phyloP scores from a whole-genome alignment of 768 basidiomycete genomes.

The Termitomyces sp. region DNA sequence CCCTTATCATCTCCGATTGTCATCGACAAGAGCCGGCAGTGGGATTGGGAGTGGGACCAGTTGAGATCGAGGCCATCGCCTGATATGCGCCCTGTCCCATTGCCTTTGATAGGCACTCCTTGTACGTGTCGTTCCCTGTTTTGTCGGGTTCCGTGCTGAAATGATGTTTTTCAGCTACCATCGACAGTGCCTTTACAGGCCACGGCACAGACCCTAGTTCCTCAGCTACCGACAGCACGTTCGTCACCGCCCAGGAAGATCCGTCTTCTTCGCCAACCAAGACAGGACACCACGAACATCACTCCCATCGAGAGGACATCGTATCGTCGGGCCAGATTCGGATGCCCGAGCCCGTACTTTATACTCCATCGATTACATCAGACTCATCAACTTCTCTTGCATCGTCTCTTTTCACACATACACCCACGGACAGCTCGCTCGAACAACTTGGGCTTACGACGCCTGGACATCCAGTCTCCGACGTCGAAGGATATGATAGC shows the following conservation, averaged over 20 bases:
- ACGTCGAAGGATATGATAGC: conserved; percentile 33
- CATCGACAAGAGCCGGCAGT: conserved; percentile 10
- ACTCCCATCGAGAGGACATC: conserved; percentile 30
- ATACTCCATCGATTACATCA: conserved; percentile 27
- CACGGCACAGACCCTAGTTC: conserved; percentile 5
- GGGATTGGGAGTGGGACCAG: conserved; percentile 14
- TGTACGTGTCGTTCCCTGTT: conserved; percentile 15
- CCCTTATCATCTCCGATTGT: conserved; percentile 5
- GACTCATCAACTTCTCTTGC: conserved; percentile 17
- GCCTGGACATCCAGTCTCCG: neutral
- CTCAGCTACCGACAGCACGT: conserved; percentile 7
- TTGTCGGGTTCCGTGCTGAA: neutral
- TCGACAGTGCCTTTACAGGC: neutral
- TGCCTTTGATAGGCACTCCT: conserved; percentile 19
- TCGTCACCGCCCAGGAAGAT: conserved; percentile 21
- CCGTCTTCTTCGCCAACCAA: neutral
- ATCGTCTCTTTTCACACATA: conserved; percentile 28
- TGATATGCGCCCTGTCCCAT: conserved; percentile 33
- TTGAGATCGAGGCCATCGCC: conserved; percentile 28
- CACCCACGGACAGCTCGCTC: conserved; percentile 23
- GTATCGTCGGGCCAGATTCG: conserved; percentile 25
- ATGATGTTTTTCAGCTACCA: neutral
- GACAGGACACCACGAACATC: conserved; percentile 6
- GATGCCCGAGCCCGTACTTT: conserved; percentile 37
- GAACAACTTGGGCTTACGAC: conserved; percentile 4